Conservation (phyloP, 2,329 filamentous ascomycete species). For the Chaetomiaceae sp. region DNA sequence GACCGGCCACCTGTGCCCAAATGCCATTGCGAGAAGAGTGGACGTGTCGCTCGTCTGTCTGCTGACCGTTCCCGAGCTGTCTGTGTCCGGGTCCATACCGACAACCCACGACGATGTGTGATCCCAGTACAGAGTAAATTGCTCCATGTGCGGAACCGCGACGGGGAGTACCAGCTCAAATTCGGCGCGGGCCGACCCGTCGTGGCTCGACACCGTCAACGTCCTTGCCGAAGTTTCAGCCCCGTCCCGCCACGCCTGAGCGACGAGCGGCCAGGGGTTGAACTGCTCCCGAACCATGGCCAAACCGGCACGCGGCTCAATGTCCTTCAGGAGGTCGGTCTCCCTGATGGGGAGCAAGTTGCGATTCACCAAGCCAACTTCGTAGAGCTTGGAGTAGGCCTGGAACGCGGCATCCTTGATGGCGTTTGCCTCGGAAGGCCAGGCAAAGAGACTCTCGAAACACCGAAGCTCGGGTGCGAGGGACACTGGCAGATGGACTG, state of each 20-base stretch:
- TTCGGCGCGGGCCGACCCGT: constrained; percentile 30
- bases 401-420: constrained; percentile 79
- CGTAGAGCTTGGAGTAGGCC: constrained; percentile 66
- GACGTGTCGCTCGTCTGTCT: constrained; percentile 40
- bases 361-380: constrained; percentile 69
- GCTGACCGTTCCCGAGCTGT: neutral
- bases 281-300: constrained; percentile 35
- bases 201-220: constrained; percentile 34
- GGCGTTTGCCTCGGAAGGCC: constrained; percentile 67
- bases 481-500: constrained; percentile 65
- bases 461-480: constrained; percentile 59
- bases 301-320: constrained; percentile 36
- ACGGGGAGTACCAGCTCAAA: constrained; percentile 43
- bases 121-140: constrained; percentile 40
- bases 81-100: constrained; percentile 27
- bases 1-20: constrained; percentile 42
- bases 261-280: constrained; percentile 45
- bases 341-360: constrained; percentile 63
- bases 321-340: constrained; percentile 35
- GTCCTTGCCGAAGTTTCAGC: constrained; percentile 29
- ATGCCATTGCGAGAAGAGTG: constrained; percentile 43
- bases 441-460: constrained; percentile 48
- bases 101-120: constrained; percentile 34
- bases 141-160: constrained; percentile 34
- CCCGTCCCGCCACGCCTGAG: constrained; percentile 38